A percentile compares a stretch with the other conserved stretches of the same genome.
Evolutionary conservation across 345 rosid species (phyloP).

Genomic region (Citrus mangshanensis): DNA sequence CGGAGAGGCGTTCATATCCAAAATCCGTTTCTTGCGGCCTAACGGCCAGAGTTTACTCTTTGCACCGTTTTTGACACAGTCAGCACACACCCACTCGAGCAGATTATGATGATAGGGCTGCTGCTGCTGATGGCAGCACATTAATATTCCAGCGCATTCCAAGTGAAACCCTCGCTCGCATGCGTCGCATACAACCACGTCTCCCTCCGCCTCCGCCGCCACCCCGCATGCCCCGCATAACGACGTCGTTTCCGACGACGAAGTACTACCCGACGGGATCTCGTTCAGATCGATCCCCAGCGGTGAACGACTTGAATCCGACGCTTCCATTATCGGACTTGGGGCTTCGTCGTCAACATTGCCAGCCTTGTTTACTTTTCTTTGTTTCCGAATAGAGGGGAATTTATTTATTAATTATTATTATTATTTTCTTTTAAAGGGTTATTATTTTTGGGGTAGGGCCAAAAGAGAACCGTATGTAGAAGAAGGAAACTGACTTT

Average conservation of each 20-base stretch:
- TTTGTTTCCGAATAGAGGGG: background rate
- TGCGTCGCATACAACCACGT: conserved; percentile 80
- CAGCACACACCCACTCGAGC: conserved; percentile 79
- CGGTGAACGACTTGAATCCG: conserved; percentile 59
- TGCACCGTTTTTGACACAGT: conserved; percentile 54
- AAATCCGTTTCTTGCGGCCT: conserved; percentile 68
- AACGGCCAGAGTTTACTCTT: conserved; percentile 82
- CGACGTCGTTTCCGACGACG: conserved; percentile 34
- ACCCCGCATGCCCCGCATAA: conserved; percentile 69
- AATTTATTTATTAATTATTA: background rate
- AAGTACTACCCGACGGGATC: conserved; percentile 58
- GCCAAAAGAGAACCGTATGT: background rate
- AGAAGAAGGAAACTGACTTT: background rate
- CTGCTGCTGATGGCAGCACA: conserved; percentile 12
- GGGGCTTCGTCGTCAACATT: conserved; percentile 11
- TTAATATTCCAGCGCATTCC: conserved; percentile 38
- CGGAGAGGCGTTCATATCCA: conserved; percentile 92
- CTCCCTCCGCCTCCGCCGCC: conserved; percentile 32
- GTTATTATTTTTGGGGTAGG: background rate
- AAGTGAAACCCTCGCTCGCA: conserved; percentile 88
- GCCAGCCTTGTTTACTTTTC: background rate
- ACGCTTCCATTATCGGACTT: conserved; percentile 43
- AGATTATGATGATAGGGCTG: conserved; percentile 21
- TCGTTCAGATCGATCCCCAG: conserved; percentile 95
- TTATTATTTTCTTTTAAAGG: background rate